Conservation (phyloP, 2,329 filamentous ascomycete genomes). For the Chalaropsis thielavioides region DNA sequence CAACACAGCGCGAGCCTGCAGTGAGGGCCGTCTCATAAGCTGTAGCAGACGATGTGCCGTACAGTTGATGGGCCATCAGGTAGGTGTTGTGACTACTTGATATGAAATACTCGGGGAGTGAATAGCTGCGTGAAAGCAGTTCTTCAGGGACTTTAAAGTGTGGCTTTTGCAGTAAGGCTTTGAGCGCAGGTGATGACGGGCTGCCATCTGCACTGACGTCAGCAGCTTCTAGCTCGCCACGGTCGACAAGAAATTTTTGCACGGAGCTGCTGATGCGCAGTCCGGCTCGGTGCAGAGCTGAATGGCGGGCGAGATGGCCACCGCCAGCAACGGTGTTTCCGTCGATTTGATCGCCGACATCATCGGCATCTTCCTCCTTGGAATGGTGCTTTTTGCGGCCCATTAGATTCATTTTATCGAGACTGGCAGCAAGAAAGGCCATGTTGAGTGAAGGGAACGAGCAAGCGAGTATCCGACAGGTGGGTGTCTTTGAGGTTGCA, state of each 20-base stretch:
- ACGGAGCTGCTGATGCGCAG: slow-evolving; percentile 46
- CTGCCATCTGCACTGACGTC: slow-evolving; percentile 35
- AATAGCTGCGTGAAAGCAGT: slow-evolving; percentile 42
- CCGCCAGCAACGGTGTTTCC: slow-evolving; percentile 40
- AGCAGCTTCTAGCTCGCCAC: slow-evolving; percentile 34
- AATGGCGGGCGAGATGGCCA: slow-evolving; percentile 38
- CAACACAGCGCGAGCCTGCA: slow-evolving; percentile 53
- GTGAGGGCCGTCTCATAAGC: slow-evolving; percentile 49
- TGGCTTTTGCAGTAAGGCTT: slow-evolving; percentile 38
- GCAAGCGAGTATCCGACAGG: background rate
- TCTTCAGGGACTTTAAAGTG: slow-evolving; percentile 42
- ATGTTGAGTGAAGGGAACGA: slow-evolving; percentile 6
- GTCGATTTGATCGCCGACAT: slow-evolving; percentile 39
- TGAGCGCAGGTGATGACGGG: slow-evolving; percentile 32
- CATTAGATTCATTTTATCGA: slow-evolving; percentile 15
- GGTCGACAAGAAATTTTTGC: slow-evolving; percentile 39
- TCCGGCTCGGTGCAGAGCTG: slow-evolving; percentile 34
- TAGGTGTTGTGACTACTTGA: slow-evolving; percentile 64
- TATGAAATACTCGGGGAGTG: slow-evolving; percentile 56
- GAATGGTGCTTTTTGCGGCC: slow-evolving; percentile 14
- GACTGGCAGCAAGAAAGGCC: slow-evolving; percentile 18
- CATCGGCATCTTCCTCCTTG: slow-evolving; percentile 33
- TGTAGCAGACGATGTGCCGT: slow-evolving; percentile 44
- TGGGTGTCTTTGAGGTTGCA: too few species aligned
- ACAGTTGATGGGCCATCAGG: slow-evolving; percentile 54